Percentiles rank a stretch among this genome's conserved stretches.
Conservation (phyloP, 768 basidiomycete species). For the Amanita pallidorosea region DNA sequence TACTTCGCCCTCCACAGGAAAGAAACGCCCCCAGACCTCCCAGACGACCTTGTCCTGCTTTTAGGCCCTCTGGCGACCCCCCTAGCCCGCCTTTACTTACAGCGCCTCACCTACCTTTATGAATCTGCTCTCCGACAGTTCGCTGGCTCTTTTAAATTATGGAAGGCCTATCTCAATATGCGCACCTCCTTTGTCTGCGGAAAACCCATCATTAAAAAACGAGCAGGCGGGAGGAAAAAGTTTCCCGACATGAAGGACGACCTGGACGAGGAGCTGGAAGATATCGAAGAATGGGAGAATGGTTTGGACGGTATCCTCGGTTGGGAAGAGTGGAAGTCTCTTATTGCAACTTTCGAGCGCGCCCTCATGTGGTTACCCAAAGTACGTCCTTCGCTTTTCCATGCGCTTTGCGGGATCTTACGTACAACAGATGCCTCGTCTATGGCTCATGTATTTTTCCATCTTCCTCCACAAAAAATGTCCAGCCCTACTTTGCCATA, state of each 20-base stretch:
- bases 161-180: conserved; percentile 85
- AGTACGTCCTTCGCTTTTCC: conserved; percentile 31
- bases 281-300: conserved; percentile 76
- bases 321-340: conserved; percentile 89
- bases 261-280: conserved; percentile 73
- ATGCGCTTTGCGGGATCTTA: conserved; percentile 5
- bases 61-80: conserved; percentile 76
- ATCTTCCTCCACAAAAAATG: conserved; percentile 85
- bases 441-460: conserved; percentile 92
- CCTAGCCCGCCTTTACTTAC: conserved; percentile 63
- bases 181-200: conserved; percentile 85
- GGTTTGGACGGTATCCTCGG: conserved; percentile 86
- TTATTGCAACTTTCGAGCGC: conserved; percentile 84
- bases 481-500: conserved; percentile 72
- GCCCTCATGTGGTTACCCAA: conserved; percentile 92
- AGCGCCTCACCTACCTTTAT: conserved; percentile 85
- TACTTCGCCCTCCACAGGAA: conserved; percentile 45
- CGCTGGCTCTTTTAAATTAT: conserved; percentile 86
- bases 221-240: conserved; percentile 84
- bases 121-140: conserved; percentile 86
- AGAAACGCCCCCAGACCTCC: conserved; percentile 35
- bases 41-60: conserved; percentile 41
- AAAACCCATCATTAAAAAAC: conserved; percentile 56
- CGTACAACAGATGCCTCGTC: conserved; percentile 62
- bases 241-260: conserved; percentile 86